A percentile compares a stretch with the other conserved stretches of the same genome.
phyloP scores from a whole-genome alignment of 768 basidiomycete species.

The Tylopilus plumbeoviolaceoides region DNA sequence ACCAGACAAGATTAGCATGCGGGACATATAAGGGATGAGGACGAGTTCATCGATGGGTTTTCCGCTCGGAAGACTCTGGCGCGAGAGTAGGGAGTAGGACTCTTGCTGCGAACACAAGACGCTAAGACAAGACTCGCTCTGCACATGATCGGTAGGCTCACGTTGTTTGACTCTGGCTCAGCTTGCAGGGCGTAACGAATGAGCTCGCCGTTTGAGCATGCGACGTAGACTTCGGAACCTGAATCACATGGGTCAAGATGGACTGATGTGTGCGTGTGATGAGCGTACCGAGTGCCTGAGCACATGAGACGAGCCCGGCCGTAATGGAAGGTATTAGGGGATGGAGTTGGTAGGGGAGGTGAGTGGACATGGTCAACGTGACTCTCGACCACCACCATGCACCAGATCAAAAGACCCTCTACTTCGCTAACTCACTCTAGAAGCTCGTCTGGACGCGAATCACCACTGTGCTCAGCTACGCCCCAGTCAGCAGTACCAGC shows the following conservation, averaged over 20 bases:
- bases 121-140: not conserved
- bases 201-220: constrained; percentile 80
- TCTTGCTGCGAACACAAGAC: constrained; percentile 38
- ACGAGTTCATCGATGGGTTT: constrained; percentile 80
- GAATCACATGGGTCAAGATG: constrained; percentile 1
- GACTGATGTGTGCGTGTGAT: not conserved
- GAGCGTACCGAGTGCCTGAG: constrained; percentile 54
- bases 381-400: constrained; percentile 10
- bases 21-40: constrained; percentile 70
- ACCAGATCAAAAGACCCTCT: constrained; percentile 18
- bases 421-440: constrained; percentile 4
- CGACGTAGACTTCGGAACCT: constrained; percentile 86
- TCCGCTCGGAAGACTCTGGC: constrained; percentile 62
- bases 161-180: constrained; percentile 44
- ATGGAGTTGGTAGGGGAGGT: constrained; percentile 53
- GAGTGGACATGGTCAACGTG: constrained; percentile 20
- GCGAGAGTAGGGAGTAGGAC: constrained; percentile 63
- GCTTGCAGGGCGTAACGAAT: constrained; percentile 72
- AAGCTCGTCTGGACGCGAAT: constrained; percentile 15
- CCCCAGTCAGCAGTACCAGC: constrained; percentile 17
- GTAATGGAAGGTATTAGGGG: constrained; percentile 40
- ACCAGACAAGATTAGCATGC: constrained; percentile 74
- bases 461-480: constrained; percentile 8
- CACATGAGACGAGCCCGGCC: constrained; percentile 33
- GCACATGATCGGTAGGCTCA: constrained; percentile 21